Percentiles rank a stretch among this genome's conserved stretches.
phyloP scores from a whole-genome alignment of 352 stramenopile genomes.

The Halophytophthora polymorphica region DNA sequence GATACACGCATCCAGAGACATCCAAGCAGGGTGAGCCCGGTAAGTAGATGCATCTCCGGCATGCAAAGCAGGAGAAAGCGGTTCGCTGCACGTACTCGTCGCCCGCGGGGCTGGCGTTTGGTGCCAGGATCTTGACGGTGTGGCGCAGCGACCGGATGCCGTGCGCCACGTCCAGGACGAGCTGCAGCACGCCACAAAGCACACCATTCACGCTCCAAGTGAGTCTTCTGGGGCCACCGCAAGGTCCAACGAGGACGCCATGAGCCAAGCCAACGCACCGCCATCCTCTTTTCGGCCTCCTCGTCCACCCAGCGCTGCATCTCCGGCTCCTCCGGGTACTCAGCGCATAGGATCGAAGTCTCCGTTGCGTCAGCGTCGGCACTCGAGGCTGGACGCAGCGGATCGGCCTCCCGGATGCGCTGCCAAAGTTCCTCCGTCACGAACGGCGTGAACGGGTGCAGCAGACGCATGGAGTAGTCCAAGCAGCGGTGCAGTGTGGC shows the following conservation, averaged over 20 bases:
- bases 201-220: not conserved
- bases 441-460: constrained; percentile 99
- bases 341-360: constrained; percentile 60
- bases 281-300: constrained; percentile 87
- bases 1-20: not conserved
- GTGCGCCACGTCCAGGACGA: constrained; percentile 89
- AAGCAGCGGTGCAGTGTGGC: constrained; percentile 93
- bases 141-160: constrained; percentile 91
- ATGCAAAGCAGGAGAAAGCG: not conserved
- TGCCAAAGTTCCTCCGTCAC: constrained; percentile 99
- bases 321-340: constrained; percentile 85
- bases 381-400: constrained; percentile 16
- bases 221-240: not conserved
- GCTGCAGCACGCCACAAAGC: constrained; percentile 21
- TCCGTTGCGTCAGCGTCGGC: constrained; percentile 15
- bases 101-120: constrained; percentile 28
- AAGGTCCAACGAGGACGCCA: not conserved
- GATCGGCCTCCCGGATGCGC: constrained; percentile 56
- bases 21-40: not conserved
- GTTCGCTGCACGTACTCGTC: constrained; percentile 19
- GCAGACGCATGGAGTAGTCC: constrained; percentile 93
- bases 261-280: constrained; percentile 28
- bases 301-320: constrained; percentile 77
- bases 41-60: constrained; percentile 1
- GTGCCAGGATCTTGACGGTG: constrained; percentile 68